These are phyloP conservation scores for Colletotrichum melonis DNA, from an alignment of 2,329 filamentous ascomycete species.

Conservation along the genomic window DNA sequence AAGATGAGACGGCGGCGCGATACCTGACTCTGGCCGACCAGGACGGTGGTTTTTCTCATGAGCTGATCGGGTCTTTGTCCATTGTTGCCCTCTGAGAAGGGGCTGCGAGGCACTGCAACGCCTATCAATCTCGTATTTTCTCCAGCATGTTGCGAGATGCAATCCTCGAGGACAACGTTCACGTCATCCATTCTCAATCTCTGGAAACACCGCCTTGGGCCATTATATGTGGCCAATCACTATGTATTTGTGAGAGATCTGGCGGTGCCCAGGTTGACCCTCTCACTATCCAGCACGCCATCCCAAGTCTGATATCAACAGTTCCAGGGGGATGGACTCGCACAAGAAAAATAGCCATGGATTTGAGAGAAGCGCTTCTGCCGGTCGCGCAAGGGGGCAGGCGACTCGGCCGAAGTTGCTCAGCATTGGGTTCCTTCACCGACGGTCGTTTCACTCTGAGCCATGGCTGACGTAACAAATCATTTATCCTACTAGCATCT, in stretches of 20 bases:
- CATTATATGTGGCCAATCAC: no score
- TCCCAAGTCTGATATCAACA: no score
- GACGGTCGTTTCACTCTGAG: neutral
- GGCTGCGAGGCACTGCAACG: neutral
- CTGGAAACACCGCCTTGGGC: neutral
- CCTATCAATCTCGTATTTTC: neutral
- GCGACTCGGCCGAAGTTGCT: no score
- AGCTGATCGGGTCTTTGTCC: neutral
- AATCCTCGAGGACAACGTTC: neutral
- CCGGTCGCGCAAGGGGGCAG: neutral
- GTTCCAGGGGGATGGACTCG: no score
- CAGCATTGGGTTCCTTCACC: no score
- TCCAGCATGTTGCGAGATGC: neutral
- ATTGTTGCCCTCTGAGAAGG: neutral
- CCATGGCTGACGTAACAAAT: neutral
- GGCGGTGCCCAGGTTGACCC: no score
- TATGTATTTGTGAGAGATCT: no score
- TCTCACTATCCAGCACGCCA: no score
- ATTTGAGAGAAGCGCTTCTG: neutral
- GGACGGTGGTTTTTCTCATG: neutral
- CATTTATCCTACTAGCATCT: neutral
- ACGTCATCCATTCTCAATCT: neutral
- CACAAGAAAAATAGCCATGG: no score
- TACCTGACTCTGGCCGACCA: neutral
- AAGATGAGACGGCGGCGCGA: constrained; percentile 28